Percentiles rank a stretch among this genome's conserved stretches.
These are phyloP conservation scores for Plasmopara viticola DNA, from an alignment of 352 stramenopile genomes.

Conservation along the genomic window DNA sequence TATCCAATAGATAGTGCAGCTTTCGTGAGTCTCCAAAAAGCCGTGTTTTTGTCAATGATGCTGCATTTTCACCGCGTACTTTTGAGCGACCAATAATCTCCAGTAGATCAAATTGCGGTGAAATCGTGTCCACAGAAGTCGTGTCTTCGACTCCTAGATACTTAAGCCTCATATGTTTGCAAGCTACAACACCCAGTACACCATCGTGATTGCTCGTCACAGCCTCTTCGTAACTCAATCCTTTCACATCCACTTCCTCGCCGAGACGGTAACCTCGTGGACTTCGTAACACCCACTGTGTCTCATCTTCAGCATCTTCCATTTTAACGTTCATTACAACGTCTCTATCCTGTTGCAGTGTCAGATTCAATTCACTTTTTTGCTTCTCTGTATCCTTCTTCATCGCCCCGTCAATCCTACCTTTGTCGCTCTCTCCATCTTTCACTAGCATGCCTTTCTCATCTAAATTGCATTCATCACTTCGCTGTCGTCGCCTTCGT, in stretches of 20 bases:
- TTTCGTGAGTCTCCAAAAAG: constrained; percentile 70
- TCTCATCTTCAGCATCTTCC: constrained; percentile 26
- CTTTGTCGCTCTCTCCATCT: constrained; percentile 5
- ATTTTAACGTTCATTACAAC: constrained; percentile 18
- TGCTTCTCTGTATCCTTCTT: constrained; percentile 12
- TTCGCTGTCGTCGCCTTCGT: constrained; percentile 13
- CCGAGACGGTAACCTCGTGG: constrained; percentile 55
- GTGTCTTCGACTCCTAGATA: constrained; percentile 58
- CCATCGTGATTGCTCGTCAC: constrained; percentile 35
- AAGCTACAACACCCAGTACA: constrained; percentile 66
- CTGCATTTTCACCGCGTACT: constrained; percentile 58
- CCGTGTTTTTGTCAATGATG: constrained; percentile 37
- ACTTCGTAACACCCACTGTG: constrained; percentile 52
- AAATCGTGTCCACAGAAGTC: constrained; percentile 48
- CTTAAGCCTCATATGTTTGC: constrained; percentile 54
- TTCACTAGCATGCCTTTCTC: constrained; percentile 9
- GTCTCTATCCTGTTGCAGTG: not conserved
- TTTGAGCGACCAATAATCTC: constrained; percentile 65
- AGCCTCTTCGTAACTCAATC: constrained; percentile 55
- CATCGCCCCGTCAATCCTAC: constrained; percentile 2
- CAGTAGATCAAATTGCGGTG: constrained; percentile 67
- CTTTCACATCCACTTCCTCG: constrained; percentile 46
- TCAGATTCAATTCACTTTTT: constrained; percentile 4
- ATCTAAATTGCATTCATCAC: constrained; percentile 5
- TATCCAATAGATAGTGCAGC: constrained; percentile 76